Evolutionary conservation across 257 asterid species (phyloP), one percentile per base, ranked within the genome.

Genomic region (Paraleonurus japonicus): DNA sequence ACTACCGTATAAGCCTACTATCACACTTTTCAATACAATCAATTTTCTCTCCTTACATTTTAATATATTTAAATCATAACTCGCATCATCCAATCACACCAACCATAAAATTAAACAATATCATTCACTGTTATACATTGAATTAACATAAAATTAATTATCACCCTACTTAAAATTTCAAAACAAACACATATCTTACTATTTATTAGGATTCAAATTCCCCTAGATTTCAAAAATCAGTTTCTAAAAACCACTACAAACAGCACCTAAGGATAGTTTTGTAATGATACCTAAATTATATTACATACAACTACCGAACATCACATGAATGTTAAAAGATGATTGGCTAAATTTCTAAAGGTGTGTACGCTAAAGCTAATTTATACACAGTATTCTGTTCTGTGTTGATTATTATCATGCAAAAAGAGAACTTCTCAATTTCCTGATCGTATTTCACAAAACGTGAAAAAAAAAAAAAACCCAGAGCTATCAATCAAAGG

Each of bases 401-500:
- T 20, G 63, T 28, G n/a, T 45, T 23, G 13, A 43, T 20, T 37
- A 19, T 47, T 54, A 9, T 72, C 60, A n/a, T 26, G 17, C 39
- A 20, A 33, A 20, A n/a, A 48, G 19, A 61, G 5, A 61, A 79
- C 59, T 53, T 45, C 37, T 12, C 9, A 47, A 47, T 47, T 15
- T 47, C 54, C 54, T n/a, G 19, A 10, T 17, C 20, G 50, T 12
- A 41, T 41, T 41, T 41, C 50, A 33, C n/a, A n/a, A n/a, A n/a
- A n/a, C n/a, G n/a, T 8, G 43, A 35, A 35, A 35, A 7, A 35
- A 9, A 9, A 35, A 35, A 9, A 57, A 75, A 50, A 27, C 32
- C 33, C 43, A 61, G 47, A 54, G 11, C 4, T 24, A 16, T 16
- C 10, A 70, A 69, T 58, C 70, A 55, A 66, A 76, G 68, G 26